These are phyloP conservation scores for Coprinopsis marcescibilis DNA, from an alignment of 768 basidiomycete genomes.

Conservation along the genomic window DNA sequence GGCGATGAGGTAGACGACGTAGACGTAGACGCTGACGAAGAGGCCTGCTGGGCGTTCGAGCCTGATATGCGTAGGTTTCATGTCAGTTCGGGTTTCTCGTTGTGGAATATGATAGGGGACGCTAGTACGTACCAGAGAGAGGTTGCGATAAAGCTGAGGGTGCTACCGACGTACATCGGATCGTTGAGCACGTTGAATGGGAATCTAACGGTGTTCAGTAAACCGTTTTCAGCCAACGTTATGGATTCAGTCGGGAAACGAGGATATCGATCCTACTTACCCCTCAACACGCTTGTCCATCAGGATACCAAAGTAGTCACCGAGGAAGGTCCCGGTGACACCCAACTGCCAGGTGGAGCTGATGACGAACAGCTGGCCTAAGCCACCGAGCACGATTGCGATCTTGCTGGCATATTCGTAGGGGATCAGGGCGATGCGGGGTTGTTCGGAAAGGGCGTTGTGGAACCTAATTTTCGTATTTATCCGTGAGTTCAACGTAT, in stretches of 20 bases:
- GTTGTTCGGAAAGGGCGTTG: conserved; percentile 71
- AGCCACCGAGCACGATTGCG: conserved; percentile 52
- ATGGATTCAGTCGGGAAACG: background rate
- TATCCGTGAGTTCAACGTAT: background rate
- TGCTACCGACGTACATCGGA: conserved; percentile 97
- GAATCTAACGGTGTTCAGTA: conserved; percentile 41
- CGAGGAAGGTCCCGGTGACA: conserved; percentile 89
- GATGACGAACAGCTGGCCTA: conserved; percentile 83
- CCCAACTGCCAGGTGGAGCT: conserved; percentile 89
- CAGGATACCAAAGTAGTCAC: conserved; percentile 79
- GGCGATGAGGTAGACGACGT: conserved; percentile 78
- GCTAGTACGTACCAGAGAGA: conserved; percentile 69
- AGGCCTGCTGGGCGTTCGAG: conserved; percentile 83
- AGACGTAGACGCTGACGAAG: conserved; percentile 74
- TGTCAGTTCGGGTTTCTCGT: conserved; percentile 1
- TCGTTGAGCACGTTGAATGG: conserved; percentile 91
- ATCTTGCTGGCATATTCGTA: conserved; percentile 56
- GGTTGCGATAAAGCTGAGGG: conserved; percentile 80
- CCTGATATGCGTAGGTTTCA: conserved; percentile 34
- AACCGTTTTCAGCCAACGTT: no score
- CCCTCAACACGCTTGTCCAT: conserved; percentile 90
- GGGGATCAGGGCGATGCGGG: conserved; percentile 58
- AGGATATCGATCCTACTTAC: conserved; percentile 22
- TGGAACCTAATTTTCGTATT: conserved; percentile 50
- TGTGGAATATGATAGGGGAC: background rate